These are phyloP conservation scores for Neurospora sp. DNA, from an alignment of 2,329 filamentous ascomycete species.

Conservation along the genomic window DNA sequence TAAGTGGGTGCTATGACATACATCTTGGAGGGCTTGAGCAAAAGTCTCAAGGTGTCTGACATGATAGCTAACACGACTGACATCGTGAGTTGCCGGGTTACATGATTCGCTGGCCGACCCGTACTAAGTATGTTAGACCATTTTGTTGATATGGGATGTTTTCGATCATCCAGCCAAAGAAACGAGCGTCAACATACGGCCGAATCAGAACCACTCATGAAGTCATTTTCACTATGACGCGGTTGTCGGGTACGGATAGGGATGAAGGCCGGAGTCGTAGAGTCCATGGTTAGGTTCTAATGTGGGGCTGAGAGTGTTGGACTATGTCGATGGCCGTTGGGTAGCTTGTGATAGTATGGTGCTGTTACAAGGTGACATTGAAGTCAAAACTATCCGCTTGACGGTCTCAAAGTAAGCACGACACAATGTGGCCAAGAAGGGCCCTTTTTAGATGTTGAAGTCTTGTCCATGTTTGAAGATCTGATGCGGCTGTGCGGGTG, in stretches of 20 bases:
- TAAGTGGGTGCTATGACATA: conserved; percentile 27
- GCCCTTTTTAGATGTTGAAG: neutral
- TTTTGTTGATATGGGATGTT: neutral
- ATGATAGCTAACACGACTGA: conserved; percentile 47
- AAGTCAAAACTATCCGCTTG: neutral
- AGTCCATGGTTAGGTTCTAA: conserved; percentile 20
- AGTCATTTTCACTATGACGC: conserved; percentile 28
- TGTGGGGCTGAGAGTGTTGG: neutral
- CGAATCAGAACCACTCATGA: conserved; percentile 37
- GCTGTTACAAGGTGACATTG: neutral
- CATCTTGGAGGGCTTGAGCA: conserved; percentile 43
- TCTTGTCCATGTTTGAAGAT: neutral
- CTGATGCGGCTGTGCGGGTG: neutral
- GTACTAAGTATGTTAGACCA: conserved; percentile 29
- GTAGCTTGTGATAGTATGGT: neutral
- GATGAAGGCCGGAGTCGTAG: conserved; percentile 34
- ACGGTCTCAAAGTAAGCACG: neutral
- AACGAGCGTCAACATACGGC: conserved; percentile 30
- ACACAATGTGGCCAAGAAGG: neutral
- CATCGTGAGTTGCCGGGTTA: conserved; percentile 42
- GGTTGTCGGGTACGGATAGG: conserved; percentile 42
- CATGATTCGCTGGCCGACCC: conserved; percentile 31
- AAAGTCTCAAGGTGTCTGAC: conserved; percentile 46
- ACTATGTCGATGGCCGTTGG: neutral
- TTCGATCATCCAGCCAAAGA: conserved; percentile 1